phyloP scores from a whole-genome alignment of 2,329 filamentous ascomycete genomes.

The Neospermospora avenae region DNA sequence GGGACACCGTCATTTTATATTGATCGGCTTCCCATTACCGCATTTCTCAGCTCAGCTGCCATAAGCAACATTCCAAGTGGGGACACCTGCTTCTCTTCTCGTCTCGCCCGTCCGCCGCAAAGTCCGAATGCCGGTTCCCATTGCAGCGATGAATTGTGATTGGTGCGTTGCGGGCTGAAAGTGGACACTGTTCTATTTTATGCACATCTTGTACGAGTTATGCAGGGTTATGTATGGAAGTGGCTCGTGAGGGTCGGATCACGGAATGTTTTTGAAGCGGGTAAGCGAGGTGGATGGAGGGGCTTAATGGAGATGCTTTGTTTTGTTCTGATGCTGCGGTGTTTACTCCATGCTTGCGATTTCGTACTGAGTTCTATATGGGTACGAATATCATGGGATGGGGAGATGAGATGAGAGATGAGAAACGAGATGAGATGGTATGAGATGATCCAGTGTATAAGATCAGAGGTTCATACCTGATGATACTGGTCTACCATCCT shows the following conservation, averaged over 20 bases:
- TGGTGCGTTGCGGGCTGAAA: neutral
- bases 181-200: neutral
- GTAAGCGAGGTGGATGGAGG: neutral
- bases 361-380: too few species aligned
- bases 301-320: too few species aligned
- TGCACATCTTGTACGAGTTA: neutral
- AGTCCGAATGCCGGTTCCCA: neutral
- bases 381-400: too few species aligned
- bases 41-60: neutral
- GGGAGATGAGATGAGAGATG: too few species aligned
- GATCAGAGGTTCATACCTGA: too few species aligned
- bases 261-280: neutral
- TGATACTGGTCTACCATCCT: too few species aligned
- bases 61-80: slow-evolving; percentile 3
- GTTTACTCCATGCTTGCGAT: too few species aligned
- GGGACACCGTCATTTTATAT: neutral
- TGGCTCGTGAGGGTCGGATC: neutral
- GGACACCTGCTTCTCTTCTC: neutral
- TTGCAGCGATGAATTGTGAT: neutral
- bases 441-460: too few species aligned
- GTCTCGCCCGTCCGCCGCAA: neutral
- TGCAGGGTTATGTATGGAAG: neutral
- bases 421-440: too few species aligned
- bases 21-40: neutral
- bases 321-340: too few species aligned